Conservation (phyloP, 345 rosid genomes). For the Eucalyptus sp. region DNA sequence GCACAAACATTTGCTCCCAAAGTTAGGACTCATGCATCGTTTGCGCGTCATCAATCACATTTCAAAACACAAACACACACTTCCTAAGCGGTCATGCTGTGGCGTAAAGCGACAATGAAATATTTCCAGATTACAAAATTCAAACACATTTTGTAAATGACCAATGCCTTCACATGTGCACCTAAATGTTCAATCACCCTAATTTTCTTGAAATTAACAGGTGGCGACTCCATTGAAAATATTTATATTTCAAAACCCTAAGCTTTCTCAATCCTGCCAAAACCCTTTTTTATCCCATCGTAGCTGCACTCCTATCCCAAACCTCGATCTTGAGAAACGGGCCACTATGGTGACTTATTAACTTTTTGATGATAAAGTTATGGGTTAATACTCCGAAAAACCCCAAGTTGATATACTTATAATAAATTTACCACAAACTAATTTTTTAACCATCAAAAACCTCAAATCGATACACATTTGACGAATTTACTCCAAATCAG, state of each 20-base stretch:
- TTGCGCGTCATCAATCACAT: no score
- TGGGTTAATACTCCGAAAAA: no score
- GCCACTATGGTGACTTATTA: no score
- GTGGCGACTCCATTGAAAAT: neutral
- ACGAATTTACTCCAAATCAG: no score
- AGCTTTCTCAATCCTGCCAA: neutral
- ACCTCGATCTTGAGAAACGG: neutral
- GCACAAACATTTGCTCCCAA: no score
- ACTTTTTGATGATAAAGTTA: no score
- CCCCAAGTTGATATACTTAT: no score
- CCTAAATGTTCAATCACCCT: neutral
- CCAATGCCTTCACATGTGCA: neutral
- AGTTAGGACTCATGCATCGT: no score
- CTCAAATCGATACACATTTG: accelerated
- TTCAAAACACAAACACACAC: no score
- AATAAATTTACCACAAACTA: no score
- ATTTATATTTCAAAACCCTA: no score
- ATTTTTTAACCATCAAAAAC: no score
- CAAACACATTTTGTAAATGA: neutral
- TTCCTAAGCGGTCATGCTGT: neutral
- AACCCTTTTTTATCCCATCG: neutral
- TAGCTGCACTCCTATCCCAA: neutral
- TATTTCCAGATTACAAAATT: neutral
- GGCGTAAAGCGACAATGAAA: neutral
- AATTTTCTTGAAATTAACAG: neutral